These are phyloP conservation scores for Vitis vinifera DNA, from an alignment of 164 flowering plant genomes.

Conservation along the genomic window ASM3070453v1 NC_081807.1:6257001-6257500, in stretches of 20 bases:
- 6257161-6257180: no score
- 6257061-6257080: no score
- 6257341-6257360: constrained; percentile 57
- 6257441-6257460: constrained; percentile 68
- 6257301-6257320: constrained; percentile 56
- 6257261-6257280: constrained; percentile 58
- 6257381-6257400: constrained; percentile 30
- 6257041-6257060: no score
- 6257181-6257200: no score
- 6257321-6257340: constrained; percentile 58
- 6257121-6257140: no score
- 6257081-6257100: no score
- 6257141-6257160: no score
- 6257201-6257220: no score
- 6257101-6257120: no score
- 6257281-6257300: constrained; percentile 75
- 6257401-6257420: constrained; percentile 31
- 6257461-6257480: constrained; percentile 30
- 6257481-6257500: constrained; percentile 36
- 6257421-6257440: constrained; percentile 61
- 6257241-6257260: constrained; percentile 36
- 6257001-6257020: no score
- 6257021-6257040: no score
- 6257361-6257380: constrained; percentile 38
- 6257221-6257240: constrained; percentile 18